These are phyloP conservation scores for Peronospora belbahrii DNA, from an alignment of 352 stramenopile species.

Conservation along the genomic window DNA sequence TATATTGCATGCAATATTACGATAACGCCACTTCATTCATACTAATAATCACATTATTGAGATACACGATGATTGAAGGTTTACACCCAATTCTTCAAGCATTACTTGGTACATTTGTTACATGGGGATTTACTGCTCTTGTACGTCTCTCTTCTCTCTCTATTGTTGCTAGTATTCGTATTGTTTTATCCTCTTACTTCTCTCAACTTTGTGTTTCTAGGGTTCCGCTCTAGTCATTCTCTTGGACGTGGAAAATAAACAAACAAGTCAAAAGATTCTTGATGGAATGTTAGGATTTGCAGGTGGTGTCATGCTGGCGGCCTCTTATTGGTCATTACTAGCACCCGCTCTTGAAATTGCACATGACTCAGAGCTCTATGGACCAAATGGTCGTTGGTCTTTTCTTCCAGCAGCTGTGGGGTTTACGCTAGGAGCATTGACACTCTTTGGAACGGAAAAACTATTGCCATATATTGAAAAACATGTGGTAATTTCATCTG, in stretches of 20 bases:
- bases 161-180: background rate
- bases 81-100: slow-evolving; percentile 70
- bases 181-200: background rate
- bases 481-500: slow-evolving; percentile 22
- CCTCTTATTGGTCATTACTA: slow-evolving; percentile 86
- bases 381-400: slow-evolving; percentile 56
- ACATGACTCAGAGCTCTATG: slow-evolving; percentile 70
- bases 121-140: slow-evolving; percentile 75
- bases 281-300: slow-evolving; percentile 86
- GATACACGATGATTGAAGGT: slow-evolving; percentile 82
- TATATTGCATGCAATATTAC: too few species aligned
- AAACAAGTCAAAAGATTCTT: slow-evolving; percentile 72
- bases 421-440: slow-evolving; percentile 66
- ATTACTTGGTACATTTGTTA: slow-evolving; percentile 75
- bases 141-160: slow-evolving; percentile 19
- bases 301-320: slow-evolving; percentile 85
- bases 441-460: slow-evolving; percentile 69
- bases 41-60: background rate
- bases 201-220: slow-evolving; percentile 13
- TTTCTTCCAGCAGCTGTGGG: slow-evolving; percentile 81
- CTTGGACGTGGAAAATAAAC: slow-evolving; percentile 69
- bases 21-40: slow-evolving; percentile 13
- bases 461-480: slow-evolving; percentile 56
- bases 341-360: slow-evolving; percentile 84
- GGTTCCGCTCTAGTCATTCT: slow-evolving; percentile 76